Conservation (phyloP, 116 monocot species). For the Phalaenopsis hybrid region DNA sequence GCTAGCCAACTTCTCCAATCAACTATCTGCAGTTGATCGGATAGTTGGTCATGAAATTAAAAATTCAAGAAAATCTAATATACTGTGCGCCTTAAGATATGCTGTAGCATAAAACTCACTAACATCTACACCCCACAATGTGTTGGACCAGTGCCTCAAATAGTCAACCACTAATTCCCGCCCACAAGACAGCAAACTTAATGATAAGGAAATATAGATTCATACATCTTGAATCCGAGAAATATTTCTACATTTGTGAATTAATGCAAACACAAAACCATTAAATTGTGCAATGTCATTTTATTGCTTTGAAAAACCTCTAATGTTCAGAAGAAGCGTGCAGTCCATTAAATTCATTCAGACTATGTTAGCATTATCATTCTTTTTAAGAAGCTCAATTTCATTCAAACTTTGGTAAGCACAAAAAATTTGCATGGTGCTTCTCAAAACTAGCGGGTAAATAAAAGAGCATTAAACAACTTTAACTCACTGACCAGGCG, state of each 20-base stretch:
- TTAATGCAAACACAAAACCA: background rate
- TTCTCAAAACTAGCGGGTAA: background rate
- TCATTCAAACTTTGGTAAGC: background rate
- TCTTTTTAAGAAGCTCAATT: background rate
- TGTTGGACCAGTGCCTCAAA: background rate
- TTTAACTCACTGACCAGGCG: constrained; percentile 56
- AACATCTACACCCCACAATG: background rate
- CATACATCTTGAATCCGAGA: background rate
- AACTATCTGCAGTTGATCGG: no score
- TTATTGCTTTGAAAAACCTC: background rate
- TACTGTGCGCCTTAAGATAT: background rate
- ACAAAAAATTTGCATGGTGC: background rate
- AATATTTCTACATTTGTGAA: background rate
- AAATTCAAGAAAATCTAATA: background rate
- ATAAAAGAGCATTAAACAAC: background rate
- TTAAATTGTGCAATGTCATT: background rate
- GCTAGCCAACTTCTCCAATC: no score
- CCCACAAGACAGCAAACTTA: background rate
- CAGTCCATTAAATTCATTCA: background rate
- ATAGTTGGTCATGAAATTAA: no score
- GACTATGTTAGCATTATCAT: constrained; percentile 2
- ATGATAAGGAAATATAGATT: no score
- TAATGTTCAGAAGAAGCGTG: background rate
- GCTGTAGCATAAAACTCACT: background rate
- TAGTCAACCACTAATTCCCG: background rate